Conservation (phyloP, 2,329 filamentous ascomycete genomes). For the Aureobasidium sp. region DNA sequence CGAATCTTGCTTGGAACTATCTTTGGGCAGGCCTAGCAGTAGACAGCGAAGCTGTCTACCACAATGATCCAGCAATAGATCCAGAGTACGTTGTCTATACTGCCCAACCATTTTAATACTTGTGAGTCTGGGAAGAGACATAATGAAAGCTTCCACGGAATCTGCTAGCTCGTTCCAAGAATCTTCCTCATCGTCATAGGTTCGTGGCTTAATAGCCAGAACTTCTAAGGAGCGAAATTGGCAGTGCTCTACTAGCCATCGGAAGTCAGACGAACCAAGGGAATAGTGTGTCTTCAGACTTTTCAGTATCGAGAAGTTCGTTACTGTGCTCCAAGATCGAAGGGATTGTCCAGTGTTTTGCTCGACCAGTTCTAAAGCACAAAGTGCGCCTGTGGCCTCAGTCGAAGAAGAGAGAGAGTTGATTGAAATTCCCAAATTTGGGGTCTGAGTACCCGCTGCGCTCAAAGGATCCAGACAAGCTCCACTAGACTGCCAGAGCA, state of each 20-base stretch:
- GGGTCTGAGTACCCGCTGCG: no score
- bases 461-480: no score
- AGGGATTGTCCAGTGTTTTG: no score
- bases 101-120: background rate
- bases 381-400: no score
- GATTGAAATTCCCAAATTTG: no score
- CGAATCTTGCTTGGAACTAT: background rate
- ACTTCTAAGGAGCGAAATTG: background rate
- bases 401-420: no score
- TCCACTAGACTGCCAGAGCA: no score
- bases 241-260: background rate
- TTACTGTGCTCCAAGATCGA: background rate
- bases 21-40: background rate
- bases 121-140: background rate
- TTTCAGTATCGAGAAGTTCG: background rate
- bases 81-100: background rate
- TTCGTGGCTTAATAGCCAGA: background rate
- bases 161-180: background rate
- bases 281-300: background rate
- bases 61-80: background rate
- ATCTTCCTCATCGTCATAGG: background rate
- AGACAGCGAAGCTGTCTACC: background rate
- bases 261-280: background rate
- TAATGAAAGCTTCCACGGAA: background rate
- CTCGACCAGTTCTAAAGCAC: no score